Evolutionary conservation across 2,329 filamentous ascomycete species (phyloP).

Genomic region (Arthrobotrys sphaeroides): DNA sequence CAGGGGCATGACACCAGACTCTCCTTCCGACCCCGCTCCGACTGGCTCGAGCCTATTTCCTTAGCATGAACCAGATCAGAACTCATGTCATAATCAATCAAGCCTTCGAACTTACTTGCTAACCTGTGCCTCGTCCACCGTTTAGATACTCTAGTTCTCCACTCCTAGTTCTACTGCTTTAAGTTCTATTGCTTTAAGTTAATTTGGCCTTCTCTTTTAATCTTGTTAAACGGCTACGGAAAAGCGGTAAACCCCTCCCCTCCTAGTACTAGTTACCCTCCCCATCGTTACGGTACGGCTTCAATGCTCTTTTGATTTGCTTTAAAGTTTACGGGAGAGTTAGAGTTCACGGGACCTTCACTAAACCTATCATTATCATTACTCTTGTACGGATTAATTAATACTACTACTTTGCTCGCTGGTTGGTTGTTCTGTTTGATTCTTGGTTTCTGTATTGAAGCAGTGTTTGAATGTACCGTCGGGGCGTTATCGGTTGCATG

Average conservation of each 20-base stretch:
- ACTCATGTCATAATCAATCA: slow-evolving; percentile 11
- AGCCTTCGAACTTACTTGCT: not conserved
- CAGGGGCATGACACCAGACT: not conserved
- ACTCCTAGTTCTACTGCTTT: not conserved
- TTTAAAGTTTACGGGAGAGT: no score
- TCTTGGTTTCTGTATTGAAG: not conserved
- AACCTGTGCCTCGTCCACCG: not conserved
- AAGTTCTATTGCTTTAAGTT: not conserved
- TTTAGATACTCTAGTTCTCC: no score
- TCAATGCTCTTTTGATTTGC: no score
- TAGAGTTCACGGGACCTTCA: no score
- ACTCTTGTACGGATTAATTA: not conserved
- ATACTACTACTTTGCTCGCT: not conserved
- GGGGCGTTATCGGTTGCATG: not conserved
- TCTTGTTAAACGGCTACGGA: no score
- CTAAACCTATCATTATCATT: no score
- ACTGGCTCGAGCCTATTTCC: not conserved
- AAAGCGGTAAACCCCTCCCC: no score
- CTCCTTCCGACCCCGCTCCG: not conserved
- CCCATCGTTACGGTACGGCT: no score
- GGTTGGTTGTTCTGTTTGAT: not conserved
- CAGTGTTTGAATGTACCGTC: not conserved
- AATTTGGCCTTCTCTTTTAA: no score
- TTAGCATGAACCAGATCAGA: not conserved
- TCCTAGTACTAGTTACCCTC: no score